Percentiles rank a stretch among this genome's conserved stretches.
These are phyloP conservation scores for Phellopilus nigrolimitatus DNA, from an alignment of 1,284 basidiomycete species.

Conservation along the genomic window DNA sequence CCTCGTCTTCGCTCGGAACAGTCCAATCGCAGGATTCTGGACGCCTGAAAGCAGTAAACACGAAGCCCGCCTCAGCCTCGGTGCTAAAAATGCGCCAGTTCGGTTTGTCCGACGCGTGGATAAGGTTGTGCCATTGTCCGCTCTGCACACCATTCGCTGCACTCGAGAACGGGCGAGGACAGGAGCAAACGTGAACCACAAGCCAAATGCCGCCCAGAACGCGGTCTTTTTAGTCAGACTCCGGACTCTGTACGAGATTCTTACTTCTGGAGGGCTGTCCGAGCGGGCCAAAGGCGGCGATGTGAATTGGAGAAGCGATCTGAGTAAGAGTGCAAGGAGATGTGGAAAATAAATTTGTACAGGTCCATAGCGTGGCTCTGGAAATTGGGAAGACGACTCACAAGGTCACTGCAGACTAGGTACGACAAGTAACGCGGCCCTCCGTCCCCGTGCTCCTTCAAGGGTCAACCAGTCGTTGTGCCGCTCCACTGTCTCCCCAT, in stretches of 20 bases:
- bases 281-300: constrained; percentile 38
- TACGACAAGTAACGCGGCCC: constrained; percentile 40
- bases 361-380: constrained; percentile 15
- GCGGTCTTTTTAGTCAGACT: constrained; percentile 71
- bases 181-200: constrained; percentile 73
- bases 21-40: constrained; percentile 51
- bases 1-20: constrained; percentile 47
- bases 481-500: constrained; percentile 57
- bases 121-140: background rate
- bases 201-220: constrained; percentile 79
- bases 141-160: background rate
- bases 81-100: constrained; percentile 24
- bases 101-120: constrained; percentile 24
- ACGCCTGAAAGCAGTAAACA: constrained; percentile 57
- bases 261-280: constrained; percentile 29
- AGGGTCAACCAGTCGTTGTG: constrained; percentile 32
- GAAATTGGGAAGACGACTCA: constrained; percentile 31
- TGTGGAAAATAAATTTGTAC: constrained; percentile 71
- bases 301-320: constrained; percentile 63
- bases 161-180: constrained; percentile 40
- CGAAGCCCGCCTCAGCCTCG: constrained; percentile 44
- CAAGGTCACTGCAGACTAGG: constrained; percentile 72
- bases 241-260: constrained; percentile 75
- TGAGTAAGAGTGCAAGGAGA: constrained; percentile 63
- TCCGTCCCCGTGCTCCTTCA: background rate